Conservation (phyloP, 352 stramenopile genomes). For the Phytopythium sindhum region DNA sequence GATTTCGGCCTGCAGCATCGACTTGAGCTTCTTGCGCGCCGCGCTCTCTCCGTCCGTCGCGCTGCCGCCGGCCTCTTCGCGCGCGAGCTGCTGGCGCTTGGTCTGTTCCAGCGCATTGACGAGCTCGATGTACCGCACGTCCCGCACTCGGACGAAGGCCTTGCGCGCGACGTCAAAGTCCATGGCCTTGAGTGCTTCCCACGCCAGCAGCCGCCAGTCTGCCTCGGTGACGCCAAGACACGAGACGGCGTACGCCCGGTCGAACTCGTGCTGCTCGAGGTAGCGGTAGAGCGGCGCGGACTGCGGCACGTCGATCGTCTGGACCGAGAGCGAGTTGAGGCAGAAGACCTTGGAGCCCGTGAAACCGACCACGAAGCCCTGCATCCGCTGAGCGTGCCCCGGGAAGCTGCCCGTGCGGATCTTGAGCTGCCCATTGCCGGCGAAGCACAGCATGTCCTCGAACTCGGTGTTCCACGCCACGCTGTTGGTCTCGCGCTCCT, state of each 20-base stretch:
- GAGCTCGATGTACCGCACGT: conserved; percentile 91
- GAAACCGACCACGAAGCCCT: conserved; percentile 92
- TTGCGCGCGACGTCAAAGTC: conserved; percentile 78
- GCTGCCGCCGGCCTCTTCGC: conserved; percentile 11
- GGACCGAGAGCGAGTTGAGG: conserved; percentile 80
- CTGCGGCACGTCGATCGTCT: conserved; percentile 91
- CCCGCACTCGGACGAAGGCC: conserved; percentile 88
- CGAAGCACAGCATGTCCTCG: conserved; percentile 95
- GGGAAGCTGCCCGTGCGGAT: conserved; percentile 90
- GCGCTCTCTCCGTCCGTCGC: conserved; percentile 26
- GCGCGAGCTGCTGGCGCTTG: conserved; percentile 56
- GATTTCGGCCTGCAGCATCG: conserved; percentile 87
- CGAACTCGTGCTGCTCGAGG: conserved; percentile 88
- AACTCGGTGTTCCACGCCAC: conserved; percentile 94
- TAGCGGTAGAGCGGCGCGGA: conserved; percentile 86
- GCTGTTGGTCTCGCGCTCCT: conserved; percentile 83
- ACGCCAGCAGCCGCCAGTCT: conserved; percentile 86
- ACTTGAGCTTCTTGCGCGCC: conserved; percentile 45
- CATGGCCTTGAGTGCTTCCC: conserved; percentile 85
- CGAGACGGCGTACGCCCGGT: conserved; percentile 85
- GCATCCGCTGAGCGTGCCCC: conserved; percentile 87
- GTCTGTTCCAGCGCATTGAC: conserved; percentile 81
- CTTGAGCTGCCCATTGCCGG: conserved; percentile 82
- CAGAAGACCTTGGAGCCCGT: conserved; percentile 91
- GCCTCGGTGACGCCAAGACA: conserved; percentile 93